phyloP scores from a whole-genome alignment of 495 filamentous ascomycete genomes.

The Hapsidospora chrysogenum region DNA sequence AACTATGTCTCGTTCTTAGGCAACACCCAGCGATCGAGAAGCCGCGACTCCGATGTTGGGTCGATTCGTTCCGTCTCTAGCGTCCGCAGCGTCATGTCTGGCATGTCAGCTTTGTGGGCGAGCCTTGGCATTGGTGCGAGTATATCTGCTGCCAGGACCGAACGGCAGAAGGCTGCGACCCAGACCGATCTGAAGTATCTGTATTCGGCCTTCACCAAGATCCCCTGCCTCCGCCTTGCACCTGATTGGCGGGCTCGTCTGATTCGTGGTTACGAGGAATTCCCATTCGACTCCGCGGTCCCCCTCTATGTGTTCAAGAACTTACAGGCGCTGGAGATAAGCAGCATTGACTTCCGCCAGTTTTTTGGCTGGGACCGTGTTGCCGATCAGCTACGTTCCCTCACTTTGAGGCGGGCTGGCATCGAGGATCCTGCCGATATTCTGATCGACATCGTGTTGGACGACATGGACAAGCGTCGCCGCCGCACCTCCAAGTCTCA shows the following conservation, averaged over 20 bases:
- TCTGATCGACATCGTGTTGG: conserved; percentile 79
- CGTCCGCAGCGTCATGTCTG: conserved; percentile 91
- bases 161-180: conserved; percentile 71
- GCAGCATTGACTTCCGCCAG: conserved; percentile 87
- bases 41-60: conserved; percentile 61
- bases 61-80: conserved; percentile 93
- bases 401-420: conserved; percentile 75
- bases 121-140: conserved; percentile 63
- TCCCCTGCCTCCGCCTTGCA: conserved; percentile 73
- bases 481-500: conserved; percentile 74
- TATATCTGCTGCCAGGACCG: conserved; percentile 59
- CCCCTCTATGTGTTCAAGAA: conserved; percentile 94
- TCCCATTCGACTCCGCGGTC: conserved; percentile 96
- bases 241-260: conserved; percentile 79
- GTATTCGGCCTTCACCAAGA: conserved; percentile 97
- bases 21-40: conserved; percentile 57
- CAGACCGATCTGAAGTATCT: conserved; percentile 84
- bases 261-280: conserved; percentile 90
- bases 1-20: conserved; percentile 94
- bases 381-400: conserved; percentile 75
- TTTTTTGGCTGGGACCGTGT: conserved; percentile 94
- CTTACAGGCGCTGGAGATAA: conserved; percentile 78
- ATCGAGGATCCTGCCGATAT: conserved; percentile 84
- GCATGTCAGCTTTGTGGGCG: conserved; percentile 85
- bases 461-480: conserved; percentile 86